These are phyloP conservation scores for Solanum hybrid DNA, from an alignment of 305 asterid genomes.

Conservation along the genomic window DNA sequence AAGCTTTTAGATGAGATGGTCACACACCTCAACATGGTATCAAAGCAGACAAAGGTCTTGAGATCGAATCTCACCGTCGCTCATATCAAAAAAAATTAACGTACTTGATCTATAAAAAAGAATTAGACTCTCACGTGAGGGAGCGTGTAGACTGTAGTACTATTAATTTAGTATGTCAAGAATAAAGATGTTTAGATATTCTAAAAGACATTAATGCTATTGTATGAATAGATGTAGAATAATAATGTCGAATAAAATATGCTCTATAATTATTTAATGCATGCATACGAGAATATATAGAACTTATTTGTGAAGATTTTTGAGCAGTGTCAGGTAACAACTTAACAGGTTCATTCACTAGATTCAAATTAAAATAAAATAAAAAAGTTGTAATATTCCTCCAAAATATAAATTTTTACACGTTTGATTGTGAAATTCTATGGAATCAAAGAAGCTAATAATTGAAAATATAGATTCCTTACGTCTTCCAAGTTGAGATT, in stretches of 20 bases:
- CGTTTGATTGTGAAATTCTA: not conserved
- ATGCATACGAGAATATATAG: not conserved
- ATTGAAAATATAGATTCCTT: not conserved
- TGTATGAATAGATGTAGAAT: not conserved
- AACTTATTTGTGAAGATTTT: not conserved
- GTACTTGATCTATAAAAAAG: too few relatives aligned
- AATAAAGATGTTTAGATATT: not conserved
- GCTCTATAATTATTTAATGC: not conserved
- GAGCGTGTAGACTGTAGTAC: too few relatives aligned
- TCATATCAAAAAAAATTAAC: not conserved
- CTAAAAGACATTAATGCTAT: not conserved
- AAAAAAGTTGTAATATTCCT: not conserved
- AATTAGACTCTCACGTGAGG: not conserved
- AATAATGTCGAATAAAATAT: not conserved
- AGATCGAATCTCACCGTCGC: not conserved
- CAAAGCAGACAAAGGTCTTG: not conserved
- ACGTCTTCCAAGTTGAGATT: not conserved
- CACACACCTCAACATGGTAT: not conserved
- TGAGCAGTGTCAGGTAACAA: not conserved
- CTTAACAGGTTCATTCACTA: not conserved
- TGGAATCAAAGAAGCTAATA: not conserved
- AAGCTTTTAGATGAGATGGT: too few relatives aligned
- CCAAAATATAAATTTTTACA: not conserved
- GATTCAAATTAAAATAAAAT: not conserved
- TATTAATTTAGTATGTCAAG: not conserved